phyloP scores from a whole-genome alignment of 805 yeast species.

The Myxozyma nipponensis region DNA sequence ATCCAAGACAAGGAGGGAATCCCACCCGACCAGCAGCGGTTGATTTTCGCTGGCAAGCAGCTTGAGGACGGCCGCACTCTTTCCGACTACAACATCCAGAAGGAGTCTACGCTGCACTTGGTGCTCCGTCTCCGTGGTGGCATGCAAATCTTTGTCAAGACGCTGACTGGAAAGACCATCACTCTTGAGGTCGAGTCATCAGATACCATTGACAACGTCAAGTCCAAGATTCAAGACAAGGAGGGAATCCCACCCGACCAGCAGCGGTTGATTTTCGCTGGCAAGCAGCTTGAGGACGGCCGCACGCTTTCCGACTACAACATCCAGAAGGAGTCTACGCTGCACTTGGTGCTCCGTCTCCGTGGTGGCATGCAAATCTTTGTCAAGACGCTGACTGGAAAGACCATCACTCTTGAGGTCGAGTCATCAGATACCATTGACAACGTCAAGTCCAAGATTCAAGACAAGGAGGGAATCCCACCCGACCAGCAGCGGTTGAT shows the following conservation, averaged over 20 bases:
- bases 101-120: slow-evolving; percentile 94
- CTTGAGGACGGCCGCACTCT: slow-evolving; percentile 79
- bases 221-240: slow-evolving; percentile 92
- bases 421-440: slow-evolving; percentile 95
- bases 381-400: slow-evolving; percentile 86
- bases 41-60: slow-evolving; percentile 68
- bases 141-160: slow-evolving; percentile 90
- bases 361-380: slow-evolving; percentile 94
- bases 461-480: slow-evolving; percentile 95
- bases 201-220: slow-evolving; percentile 92
- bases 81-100: slow-evolving; percentile 96
- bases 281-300: slow-evolving; percentile 94
- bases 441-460: slow-evolving; percentile 91
- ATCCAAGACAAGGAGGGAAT: slow-evolving; percentile 97
- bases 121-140: slow-evolving; percentile 98
- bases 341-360: slow-evolving; percentile 78
- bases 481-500: slow-evolving; percentile 95
- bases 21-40: slow-evolving; percentile 97
- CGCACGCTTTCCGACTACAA: slow-evolving; percentile 92
- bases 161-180: slow-evolving; percentile 85
- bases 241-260: slow-evolving; percentile 97
- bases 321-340: slow-evolving; percentile 89
- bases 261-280: slow-evolving; percentile 91
- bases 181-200: slow-evolving; percentile 89
- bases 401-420: slow-evolving; percentile 83